Conservation (phyloP, 176 grass and related monocot genomes). For the Rhynchospora breviuscula region DNA sequence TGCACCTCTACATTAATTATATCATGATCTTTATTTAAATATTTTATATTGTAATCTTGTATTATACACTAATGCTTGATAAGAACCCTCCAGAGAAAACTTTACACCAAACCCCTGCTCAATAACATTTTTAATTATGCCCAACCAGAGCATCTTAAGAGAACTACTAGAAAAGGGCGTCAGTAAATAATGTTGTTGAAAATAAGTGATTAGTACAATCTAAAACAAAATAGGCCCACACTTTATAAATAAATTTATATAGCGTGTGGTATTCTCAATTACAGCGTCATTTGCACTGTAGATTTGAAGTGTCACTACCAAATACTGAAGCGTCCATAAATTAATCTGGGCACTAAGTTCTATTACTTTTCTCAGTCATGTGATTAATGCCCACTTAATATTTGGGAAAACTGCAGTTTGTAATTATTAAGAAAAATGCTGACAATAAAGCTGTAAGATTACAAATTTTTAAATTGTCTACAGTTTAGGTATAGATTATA, state of each 20-base stretch:
- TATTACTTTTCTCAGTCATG: neutral
- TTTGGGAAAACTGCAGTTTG: neutral
- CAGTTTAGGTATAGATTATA: too few species aligned
- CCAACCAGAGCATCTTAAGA: neutral
- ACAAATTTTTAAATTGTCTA: neutral
- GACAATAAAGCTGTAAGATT: neutral
- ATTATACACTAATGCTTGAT: neutral
- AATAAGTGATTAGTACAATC: neutral
- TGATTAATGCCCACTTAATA: neutral
- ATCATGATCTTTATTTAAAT: neutral
- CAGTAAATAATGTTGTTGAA: neutral
- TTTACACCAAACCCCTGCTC: slow-evolving; percentile 2
- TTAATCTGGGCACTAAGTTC: neutral
- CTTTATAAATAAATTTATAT: neutral
- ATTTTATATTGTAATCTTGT: neutral
- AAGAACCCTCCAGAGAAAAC: neutral
- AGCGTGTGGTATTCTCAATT: neutral
- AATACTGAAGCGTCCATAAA: neutral
- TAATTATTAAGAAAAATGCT: neutral
- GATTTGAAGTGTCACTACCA: neutral
- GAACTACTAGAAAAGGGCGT: slow-evolving; percentile 5
- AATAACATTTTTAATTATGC: neutral
- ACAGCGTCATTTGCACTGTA: neutral
- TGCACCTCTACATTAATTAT: neutral
- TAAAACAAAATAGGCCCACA: neutral